A percentile compares a stretch with the other conserved stretches of the same genome.
Conservation (phyloP, 1,139 yeast species). For the Citeromyces siamensis region DNA sequence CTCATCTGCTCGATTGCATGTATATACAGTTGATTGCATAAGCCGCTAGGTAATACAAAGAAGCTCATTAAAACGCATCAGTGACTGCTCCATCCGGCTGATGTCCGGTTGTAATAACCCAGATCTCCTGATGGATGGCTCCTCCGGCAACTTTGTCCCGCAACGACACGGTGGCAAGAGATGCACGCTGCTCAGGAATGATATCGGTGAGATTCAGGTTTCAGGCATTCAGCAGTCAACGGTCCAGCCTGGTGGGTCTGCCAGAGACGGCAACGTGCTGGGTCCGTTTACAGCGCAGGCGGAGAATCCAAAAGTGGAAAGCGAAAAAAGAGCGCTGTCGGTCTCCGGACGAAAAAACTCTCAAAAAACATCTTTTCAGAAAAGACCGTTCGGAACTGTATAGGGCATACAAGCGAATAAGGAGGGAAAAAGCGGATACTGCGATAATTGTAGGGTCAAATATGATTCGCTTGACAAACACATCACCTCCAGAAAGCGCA, state of each 20-base stretch:
- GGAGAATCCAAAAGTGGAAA: slow-evolving; percentile 37
- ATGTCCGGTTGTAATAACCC: too few relatives aligned
- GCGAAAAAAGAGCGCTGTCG: slow-evolving; percentile 15
- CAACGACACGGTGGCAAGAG: slow-evolving; percentile 3
- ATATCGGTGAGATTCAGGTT: slow-evolving; percentile 53
- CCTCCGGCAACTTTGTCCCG: slow-evolving; percentile 5
- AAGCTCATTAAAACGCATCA: too few relatives aligned
- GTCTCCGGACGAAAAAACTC: slow-evolving; percentile 9
- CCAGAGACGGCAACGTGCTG: slow-evolving; percentile 40
- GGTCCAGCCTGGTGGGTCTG: slow-evolving; percentile 16
- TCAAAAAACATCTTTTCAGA: slow-evolving; percentile 5
- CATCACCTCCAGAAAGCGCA: slow-evolving; percentile 56
- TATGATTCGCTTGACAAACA: slow-evolving; percentile 78
- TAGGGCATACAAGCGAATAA: slow-evolving; percentile 20
- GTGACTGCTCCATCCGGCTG: too few relatives aligned
- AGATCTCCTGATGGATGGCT: too few relatives aligned
- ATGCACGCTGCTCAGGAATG: slow-evolving; percentile 15
- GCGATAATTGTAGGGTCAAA: slow-evolving; percentile 88
- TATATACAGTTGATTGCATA: too few relatives aligned
- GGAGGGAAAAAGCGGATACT: slow-evolving; percentile 46
- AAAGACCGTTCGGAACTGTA: slow-evolving; percentile 10
- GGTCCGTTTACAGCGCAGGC: slow-evolving; percentile 60
- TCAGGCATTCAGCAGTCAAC: slow-evolving; percentile 43
- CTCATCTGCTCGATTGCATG: too few relatives aligned
- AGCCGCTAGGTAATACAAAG: too few relatives aligned